phyloP scores from a whole-genome alignment of 441 rosid genomes.

The Croton setiger region DNA sequence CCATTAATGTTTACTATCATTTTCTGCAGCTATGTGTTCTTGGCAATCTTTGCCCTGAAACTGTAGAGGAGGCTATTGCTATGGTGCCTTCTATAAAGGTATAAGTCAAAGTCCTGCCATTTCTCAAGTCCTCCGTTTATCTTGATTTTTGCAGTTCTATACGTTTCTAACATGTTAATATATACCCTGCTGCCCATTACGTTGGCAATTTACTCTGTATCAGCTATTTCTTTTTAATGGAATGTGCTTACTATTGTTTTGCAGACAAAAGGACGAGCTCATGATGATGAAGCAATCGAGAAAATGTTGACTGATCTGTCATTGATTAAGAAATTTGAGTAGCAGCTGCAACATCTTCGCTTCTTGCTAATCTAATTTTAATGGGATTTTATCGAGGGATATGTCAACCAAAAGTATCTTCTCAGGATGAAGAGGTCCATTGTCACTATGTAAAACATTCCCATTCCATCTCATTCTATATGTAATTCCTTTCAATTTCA shows the following conservation, averaged over 20 bases:
- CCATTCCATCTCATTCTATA: slow-evolving; percentile 49
- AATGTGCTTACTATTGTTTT: slow-evolving; percentile 15
- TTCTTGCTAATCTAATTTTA: background rate
- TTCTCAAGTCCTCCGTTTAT: background rate
- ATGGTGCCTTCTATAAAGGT: slow-evolving; percentile 92
- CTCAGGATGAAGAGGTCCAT: slow-evolving; percentile 38
- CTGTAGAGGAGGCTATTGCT: slow-evolving; percentile 92
- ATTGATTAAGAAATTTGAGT: slow-evolving; percentile 84
- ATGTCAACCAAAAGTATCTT: slow-evolving; percentile 37
- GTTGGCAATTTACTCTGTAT: too few species aligned
- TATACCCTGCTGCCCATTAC: too few species aligned
- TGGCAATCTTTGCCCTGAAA: slow-evolving; percentile 94
- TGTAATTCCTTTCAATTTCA: slow-evolving; percentile 37
- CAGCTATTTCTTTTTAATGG: background rate
- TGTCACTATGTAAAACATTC: slow-evolving; percentile 32
- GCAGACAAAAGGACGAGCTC: slow-evolving; percentile 84
- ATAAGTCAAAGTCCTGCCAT: background rate
- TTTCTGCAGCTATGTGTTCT: slow-evolving; percentile 78
- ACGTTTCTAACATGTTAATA: too few species aligned
- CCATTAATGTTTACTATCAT: background rate
- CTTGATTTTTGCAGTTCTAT: too few species aligned
- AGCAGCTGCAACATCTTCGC: slow-evolving; percentile 17
- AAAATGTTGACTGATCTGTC: slow-evolving; percentile 85
- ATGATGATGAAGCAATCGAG: slow-evolving; percentile 80
- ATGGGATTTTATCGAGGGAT: background rate